Base-by-base conservation (phyloP, 257 asterid species). In the Forsythia suspensa region DNA sequence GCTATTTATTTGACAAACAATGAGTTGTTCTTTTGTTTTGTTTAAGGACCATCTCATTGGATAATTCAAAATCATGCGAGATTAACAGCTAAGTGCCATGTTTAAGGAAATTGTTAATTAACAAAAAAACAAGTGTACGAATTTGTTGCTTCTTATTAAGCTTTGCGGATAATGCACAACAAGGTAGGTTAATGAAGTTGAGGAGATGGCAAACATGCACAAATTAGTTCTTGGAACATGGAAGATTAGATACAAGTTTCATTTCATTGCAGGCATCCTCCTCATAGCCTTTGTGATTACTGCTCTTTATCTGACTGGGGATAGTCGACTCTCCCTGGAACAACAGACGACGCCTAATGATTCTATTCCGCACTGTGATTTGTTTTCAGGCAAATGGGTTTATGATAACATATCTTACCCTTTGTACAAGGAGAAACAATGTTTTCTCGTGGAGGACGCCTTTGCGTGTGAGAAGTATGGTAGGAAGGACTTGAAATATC, bases 381-480 rank as follows among this genome's bases (percentile, higher is more conserved):
- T 82, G 6, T 85, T 85, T 48, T 55, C 82, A 2, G 89, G 88
- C 1, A 84, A 6, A 5, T 84, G 88, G 90, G 79, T 82, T 15
- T 82, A 77, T 13, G 89, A 85, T 74, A 82, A 82, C 71, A 39
- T 42, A 1, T 78, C 88, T 0, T 74, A 76, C 41, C 88, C 88
- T 12, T 5, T 82, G 0, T 86, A 86, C 80, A 80, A 75, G 3
- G 88, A 82, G 16, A 4, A 73, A 44, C 70, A 77, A 69, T 85
- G 89, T 46, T 57, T 82, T 8, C 82, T 82, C 76, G 66, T 84
- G 88, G 41, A 59, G 6, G 88, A 79, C 24, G 88, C 79, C 20
- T 84, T 84, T 71, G 88, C 89, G 21, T 84, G 92, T 73, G 78
- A 84, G 38, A 82, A 77, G 76, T 75, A 42, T 18, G 86, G 88